Conservation (phyloP, 2,329 filamentous ascomycete species). For the Pseudogymnoascus sp. region DNA sequence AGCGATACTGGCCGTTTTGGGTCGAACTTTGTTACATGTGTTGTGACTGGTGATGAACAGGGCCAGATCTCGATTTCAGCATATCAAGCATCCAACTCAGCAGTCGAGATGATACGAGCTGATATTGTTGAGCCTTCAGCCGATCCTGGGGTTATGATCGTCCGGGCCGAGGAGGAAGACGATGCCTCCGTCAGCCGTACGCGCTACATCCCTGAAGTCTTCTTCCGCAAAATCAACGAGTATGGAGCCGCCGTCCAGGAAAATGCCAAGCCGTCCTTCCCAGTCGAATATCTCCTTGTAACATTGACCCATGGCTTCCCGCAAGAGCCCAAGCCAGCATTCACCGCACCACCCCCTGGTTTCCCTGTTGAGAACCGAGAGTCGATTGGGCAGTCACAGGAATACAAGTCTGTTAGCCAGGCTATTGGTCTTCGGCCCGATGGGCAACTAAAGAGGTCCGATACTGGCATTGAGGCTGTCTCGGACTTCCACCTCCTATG, state of each 20-base stretch:
- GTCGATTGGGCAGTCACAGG: constrained; percentile 77
- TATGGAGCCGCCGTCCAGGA: constrained; percentile 95
- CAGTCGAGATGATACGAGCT: constrained; percentile 92
- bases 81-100: constrained; percentile 92
- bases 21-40: constrained; percentile 94
- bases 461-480: constrained; percentile 57
- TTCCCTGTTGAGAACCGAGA: constrained; percentile 93
- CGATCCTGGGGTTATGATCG: constrained; percentile 88
- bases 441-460: constrained; percentile 50
- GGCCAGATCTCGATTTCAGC: constrained; percentile 83
- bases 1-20: constrained; percentile 91
- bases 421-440: constrained; percentile 54
- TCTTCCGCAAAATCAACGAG: constrained; percentile 92
- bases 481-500: constrained; percentile 94
- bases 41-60: constrained; percentile 85
- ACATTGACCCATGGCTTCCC: constrained; percentile 97
- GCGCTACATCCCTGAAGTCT: constrained; percentile 94
- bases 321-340: constrained; percentile 67
- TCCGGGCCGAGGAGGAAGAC: constrained; percentile 84
- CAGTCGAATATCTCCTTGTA: constrained; percentile 91
- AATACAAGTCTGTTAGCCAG: constrained; percentile 61
- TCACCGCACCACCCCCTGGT: constrained; percentile 53
- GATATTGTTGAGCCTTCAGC: constrained; percentile 94
- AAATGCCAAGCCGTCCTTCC: constrained; percentile 93
- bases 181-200: constrained; percentile 60